These are phyloP conservation scores for Rhizopus microsporus DNA, from an alignment of 371 early-diverging fungal genomes.

Conservation along the genomic window DNA sequence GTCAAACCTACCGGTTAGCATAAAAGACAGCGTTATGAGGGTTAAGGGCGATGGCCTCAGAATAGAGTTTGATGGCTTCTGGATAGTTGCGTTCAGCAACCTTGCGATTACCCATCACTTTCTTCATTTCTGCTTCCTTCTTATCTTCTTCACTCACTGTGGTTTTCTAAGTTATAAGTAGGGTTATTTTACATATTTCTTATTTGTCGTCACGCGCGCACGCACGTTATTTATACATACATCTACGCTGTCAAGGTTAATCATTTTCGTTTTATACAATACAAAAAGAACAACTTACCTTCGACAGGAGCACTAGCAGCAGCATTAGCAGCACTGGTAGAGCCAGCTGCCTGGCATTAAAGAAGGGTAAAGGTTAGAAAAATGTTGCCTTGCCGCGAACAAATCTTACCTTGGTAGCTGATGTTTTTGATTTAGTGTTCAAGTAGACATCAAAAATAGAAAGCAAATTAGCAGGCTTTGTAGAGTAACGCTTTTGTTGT, in stretches of 20 bases:
- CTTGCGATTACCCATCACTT: slow-evolving; percentile 83
- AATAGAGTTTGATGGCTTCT: slow-evolving; percentile 86
- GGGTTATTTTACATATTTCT: too few relatives aligned
- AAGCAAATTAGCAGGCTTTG: slow-evolving; percentile 81
- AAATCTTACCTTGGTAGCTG: slow-evolving; percentile 22
- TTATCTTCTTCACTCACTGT: slow-evolving; percentile 59
- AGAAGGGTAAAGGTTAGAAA: neutral
- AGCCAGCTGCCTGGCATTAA: slow-evolving; percentile 5
- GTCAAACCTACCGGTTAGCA: slow-evolving; percentile 78
- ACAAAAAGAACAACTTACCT: slow-evolving; percentile 17
- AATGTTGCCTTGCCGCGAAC: too few relatives aligned
- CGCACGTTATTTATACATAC: neutral
- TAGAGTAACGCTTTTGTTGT: slow-evolving; percentile 68
- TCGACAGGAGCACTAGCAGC: slow-evolving; percentile 15
- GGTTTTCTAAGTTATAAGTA: neutral
- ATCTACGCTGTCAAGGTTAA: neutral
- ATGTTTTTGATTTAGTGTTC: slow-evolving; percentile 73
- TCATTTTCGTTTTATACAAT: neutral
- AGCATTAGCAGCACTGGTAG: neutral
- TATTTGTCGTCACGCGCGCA: neutral
- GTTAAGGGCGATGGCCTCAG: slow-evolving; percentile 88
- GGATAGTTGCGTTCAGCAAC: slow-evolving; percentile 80
- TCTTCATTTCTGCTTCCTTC: slow-evolving; percentile 83
- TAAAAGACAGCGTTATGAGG: slow-evolving; percentile 88
- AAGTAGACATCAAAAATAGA: slow-evolving; percentile 92